phyloP scores from a whole-genome alignment of 2,329 filamentous ascomycete species.

The Colletotrichum sublineola region DNA sequence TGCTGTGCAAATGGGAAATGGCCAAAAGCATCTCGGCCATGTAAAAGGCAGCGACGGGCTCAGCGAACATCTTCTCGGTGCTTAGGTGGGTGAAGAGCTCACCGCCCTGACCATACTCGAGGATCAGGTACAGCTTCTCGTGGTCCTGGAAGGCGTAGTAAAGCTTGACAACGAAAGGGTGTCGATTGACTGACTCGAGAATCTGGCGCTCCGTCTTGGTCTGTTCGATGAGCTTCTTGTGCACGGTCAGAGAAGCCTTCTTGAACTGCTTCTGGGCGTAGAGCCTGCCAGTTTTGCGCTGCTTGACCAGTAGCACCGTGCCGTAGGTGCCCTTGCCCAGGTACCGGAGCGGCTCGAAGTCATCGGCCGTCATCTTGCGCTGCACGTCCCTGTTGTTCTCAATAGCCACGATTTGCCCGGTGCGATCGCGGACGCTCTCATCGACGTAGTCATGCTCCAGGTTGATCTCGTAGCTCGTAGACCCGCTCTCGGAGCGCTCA shows the following conservation, averaged over 20 bases:
- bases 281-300: conserved; percentile 85
- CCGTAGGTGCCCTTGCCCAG: conserved; percentile 97
- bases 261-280: conserved; percentile 99
- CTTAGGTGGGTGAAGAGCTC: conserved; percentile 97
- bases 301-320: conserved; percentile 93
- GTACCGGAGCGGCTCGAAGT: conserved; percentile 92
- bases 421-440: conserved; percentile 65
- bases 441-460: conserved; percentile 89
- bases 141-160: conserved; percentile 99
- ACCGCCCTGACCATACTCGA: conserved; percentile 97
- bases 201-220: conserved; percentile 97
- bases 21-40: conserved; percentile 98
- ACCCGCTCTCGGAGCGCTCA: conserved; percentile 74
- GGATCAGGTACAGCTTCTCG: conserved; percentile 96
- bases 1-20: conserved; percentile 91
- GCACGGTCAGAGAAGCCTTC: conserved; percentile 94
- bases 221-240: conserved; percentile 96
- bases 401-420: conserved; percentile 59
- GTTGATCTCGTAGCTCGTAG: conserved; percentile 86
- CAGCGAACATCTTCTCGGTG: conserved; percentile 94
- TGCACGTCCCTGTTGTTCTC: conserved; percentile 68
- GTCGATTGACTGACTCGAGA: conserved; percentile 93
- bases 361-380: conserved; percentile 90
- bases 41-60: conserved; percentile 92
- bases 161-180: conserved; percentile 97